Conservation (phyloP, 768 basidiomycete species). For the Naematelia encephala region DNA sequence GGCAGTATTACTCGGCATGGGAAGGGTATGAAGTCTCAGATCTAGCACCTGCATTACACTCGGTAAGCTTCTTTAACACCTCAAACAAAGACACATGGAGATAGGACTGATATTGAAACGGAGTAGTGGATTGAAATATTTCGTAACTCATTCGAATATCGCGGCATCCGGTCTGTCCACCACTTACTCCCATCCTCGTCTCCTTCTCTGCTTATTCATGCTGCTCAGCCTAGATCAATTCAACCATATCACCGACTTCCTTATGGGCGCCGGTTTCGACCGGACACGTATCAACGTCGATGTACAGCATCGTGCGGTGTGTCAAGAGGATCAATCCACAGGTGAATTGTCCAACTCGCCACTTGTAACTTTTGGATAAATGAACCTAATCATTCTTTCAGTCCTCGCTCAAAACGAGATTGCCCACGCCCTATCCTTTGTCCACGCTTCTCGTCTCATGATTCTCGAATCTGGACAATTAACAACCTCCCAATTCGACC, state of each 20-base stretch:
- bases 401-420: not conserved
- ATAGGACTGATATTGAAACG: too few species aligned
- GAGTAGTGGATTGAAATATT: conserved; percentile 10
- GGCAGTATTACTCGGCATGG: conserved; percentile 5
- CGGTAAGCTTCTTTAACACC: conserved; percentile 8
- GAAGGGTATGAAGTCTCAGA: conserved; percentile 8
- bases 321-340: conserved; percentile 8
- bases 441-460: conserved; percentile 13
- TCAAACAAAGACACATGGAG: too few species aligned
- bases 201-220: not conserved
- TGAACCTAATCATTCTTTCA: not conserved
- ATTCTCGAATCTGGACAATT: conserved; percentile 9
- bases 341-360: too few species aligned
- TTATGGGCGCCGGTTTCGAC: conserved; percentile 12
- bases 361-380: too few species aligned
- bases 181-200: not conserved
- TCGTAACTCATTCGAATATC: not conserved
- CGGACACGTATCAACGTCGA: conserved; percentile 7
- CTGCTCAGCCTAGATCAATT: conserved; percentile 6
- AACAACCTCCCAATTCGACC: conserved; percentile 7
- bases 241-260: conserved; percentile 6
- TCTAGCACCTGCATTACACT: conserved; percentile 5
- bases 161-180: conserved; percentile 18
- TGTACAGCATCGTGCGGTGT: conserved; percentile 15
- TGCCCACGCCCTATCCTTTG: not conserved